Conservation (phyloP, 108 stramenopile species). For the Aurantiochytrium sp. region DNA sequence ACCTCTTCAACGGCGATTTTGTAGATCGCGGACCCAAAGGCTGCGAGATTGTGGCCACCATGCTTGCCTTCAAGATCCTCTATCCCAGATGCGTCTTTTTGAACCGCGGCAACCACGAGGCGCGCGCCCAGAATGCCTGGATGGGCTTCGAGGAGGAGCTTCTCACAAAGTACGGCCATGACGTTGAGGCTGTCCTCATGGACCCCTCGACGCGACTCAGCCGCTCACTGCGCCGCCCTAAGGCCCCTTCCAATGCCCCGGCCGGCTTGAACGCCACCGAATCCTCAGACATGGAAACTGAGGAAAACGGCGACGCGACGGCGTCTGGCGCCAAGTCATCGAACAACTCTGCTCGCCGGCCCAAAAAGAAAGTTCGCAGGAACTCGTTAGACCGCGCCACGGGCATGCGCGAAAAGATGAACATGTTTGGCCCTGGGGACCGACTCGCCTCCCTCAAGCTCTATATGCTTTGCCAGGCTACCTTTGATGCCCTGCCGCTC, state of each 20-base stretch:
- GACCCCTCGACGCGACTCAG: background rate
- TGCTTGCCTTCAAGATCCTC: slow-evolving; percentile 46
- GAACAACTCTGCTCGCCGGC: background rate
- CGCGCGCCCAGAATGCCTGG: slow-evolving; percentile 48
- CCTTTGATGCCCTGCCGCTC: slow-evolving; percentile 53
- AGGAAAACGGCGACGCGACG: background rate
- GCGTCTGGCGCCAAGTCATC: too few relatives aligned
- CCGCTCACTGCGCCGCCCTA: background rate
- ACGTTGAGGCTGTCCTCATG: background rate
- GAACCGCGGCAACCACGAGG: slow-evolving; percentile 60
- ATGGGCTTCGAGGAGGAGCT: slow-evolving; percentile 58
- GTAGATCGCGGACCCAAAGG: slow-evolving; percentile 53
- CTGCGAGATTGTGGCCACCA: slow-evolving; percentile 40
- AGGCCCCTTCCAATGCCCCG: background rate
- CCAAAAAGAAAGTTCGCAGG: background rate
- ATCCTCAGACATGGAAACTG: background rate
- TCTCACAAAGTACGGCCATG: slow-evolving; percentile 40
- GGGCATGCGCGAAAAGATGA: background rate
- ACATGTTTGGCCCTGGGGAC: background rate
- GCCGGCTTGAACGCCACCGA: background rate
- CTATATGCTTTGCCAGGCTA: slow-evolving; percentile 34
- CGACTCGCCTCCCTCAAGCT: slow-evolving; percentile 25
- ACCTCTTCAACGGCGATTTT: slow-evolving; percentile 63
- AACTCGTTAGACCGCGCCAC: slow-evolving; percentile 16
- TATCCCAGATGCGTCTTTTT: slow-evolving; percentile 33